phyloP scores from a whole-genome alignment of 495 filamentous ascomycete species.

The Podospora comata region DNA sequence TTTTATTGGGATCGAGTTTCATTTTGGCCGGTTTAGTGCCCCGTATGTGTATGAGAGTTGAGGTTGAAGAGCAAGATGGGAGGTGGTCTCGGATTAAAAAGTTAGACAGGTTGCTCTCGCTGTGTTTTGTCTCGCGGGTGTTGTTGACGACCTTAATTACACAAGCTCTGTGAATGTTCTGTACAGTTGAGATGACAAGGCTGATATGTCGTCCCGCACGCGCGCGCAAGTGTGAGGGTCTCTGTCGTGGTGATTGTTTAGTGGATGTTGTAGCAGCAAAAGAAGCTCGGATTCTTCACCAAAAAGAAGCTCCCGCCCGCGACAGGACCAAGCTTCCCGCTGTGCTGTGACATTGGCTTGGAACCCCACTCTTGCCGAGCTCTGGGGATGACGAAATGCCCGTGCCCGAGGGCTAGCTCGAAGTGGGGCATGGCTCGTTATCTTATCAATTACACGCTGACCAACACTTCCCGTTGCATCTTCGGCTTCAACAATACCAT shows the following conservation, averaged over 20 bases:
- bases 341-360: not conserved
- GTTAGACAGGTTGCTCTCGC: not conserved
- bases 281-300: not conserved
- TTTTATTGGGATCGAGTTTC: conserved; percentile 37
- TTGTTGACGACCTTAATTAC: not conserved
- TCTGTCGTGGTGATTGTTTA: not conserved
- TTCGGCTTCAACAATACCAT: no score
- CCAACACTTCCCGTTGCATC: not conserved
- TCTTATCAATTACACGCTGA: not conserved
- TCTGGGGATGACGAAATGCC: not conserved
- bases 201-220: not conserved
- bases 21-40: conserved; percentile 17
- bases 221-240: not conserved
- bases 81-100: not conserved
- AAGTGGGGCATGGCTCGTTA: not conserved
- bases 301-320: not conserved
- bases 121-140: not conserved
- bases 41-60: not conserved
- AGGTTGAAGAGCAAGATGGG: not conserved
- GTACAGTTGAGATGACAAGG: not conserved
- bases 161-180: not conserved
- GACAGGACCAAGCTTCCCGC: not conserved
- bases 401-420: not conserved
- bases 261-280: not conserved
- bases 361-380: not conserved